phyloP scores from a whole-genome alignment of 495 filamentous ascomycete species.

The Diplogelasinospora grovesii region DNA sequence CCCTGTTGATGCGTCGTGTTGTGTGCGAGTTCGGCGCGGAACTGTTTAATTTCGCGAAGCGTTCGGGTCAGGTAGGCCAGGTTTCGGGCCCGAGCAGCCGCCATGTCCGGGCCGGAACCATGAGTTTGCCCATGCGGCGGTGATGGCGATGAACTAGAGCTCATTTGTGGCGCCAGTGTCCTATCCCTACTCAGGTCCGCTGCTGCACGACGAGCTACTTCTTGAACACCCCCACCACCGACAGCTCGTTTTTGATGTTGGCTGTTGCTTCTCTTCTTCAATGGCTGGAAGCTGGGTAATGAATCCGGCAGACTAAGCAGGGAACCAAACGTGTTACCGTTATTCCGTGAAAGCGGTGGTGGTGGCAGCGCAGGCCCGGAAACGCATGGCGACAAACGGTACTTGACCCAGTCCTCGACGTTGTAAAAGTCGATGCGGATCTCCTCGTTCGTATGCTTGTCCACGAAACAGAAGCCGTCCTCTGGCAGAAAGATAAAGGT shows the following conservation, averaged over 20 bases:
- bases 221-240: slow-evolving; percentile 15
- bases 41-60: slow-evolving; percentile 59
- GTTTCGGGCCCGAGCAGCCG: slow-evolving; percentile 26
- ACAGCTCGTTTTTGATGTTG: slow-evolving; percentile 14
- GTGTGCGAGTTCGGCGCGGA: slow-evolving; percentile 67
- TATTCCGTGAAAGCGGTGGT: slow-evolving; percentile 34
- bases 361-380: slow-evolving; percentile 50
- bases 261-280: slow-evolving; percentile 24
- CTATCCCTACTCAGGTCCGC: slow-evolving; percentile 28
- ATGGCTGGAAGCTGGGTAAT: slow-evolving; percentile 22
- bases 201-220: too few species aligned
- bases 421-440: slow-evolving; percentile 85
- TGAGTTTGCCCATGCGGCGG: slow-evolving; percentile 18
- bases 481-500: slow-evolving; percentile 82
- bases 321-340: slow-evolving; percentile 30
- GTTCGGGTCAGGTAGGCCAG: slow-evolving; percentile 71
- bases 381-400: slow-evolving; percentile 73
- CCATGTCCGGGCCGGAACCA: too few species aligned
- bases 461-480: slow-evolving; percentile 81
- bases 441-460: slow-evolving; percentile 72
- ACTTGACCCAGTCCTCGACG: slow-evolving; percentile 68
- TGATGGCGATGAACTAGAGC: slow-evolving; percentile 34
- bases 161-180: slow-evolving; percentile 44
- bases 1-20: slow-evolving; percentile 47
- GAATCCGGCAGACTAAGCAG: slow-evolving; percentile 34